Base-by-base conservation (phyloP, 176 grass and related monocot genomes). In the Microstegium vimineum region DNA sequence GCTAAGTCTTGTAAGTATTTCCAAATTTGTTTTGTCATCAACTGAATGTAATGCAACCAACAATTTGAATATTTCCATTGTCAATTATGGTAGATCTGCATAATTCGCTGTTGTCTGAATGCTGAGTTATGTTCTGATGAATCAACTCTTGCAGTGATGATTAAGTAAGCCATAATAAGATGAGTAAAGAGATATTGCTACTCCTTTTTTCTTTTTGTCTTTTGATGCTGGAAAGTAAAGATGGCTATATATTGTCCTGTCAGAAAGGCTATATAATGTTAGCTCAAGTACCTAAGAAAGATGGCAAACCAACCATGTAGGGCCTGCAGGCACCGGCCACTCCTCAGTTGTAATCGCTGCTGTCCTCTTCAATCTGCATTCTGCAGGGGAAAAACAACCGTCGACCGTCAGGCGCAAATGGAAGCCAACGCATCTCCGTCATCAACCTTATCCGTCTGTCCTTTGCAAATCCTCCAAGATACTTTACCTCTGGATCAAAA, bases 401-500 rank as follows among this genome's bases (percentile, higher is more conserved):
- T 23, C 51, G 49, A 22, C 18, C 49, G 18, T 54, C 49, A 51
- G 18, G 41, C 52, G 75, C 34, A 60, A 69, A 64, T 2, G 17
- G 35, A 36, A 78, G 36, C 74, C 52, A 38, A 57, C 7, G 35
- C 68, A 57, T 79, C 61, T 18, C 69, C 31, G 15, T 89, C 87
- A 43, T 25, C 51, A 81, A 69, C 69, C 71, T 30, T 57, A 81
- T 71, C 87, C 42, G 8, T 22, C 35, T 14, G 75, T 41, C 76
- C 18, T 22, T 20, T 11, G 40, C 32, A 13, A 1, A 76, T 85
- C 70, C 51, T 76, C 51, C 23, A 52, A 18, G 76, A 76, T 81
- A n/a, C n/a, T n/a, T n/a, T n/a, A 31, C 69, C 23, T 34, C 59
- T 22, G 71, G 82, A 81, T 77, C 62, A 71, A 81, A 81, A 81